These are phyloP conservation scores for Soucietia sequanensis DNA, from an alignment of 805 yeast genomes.

Conservation along the genomic window DNA sequence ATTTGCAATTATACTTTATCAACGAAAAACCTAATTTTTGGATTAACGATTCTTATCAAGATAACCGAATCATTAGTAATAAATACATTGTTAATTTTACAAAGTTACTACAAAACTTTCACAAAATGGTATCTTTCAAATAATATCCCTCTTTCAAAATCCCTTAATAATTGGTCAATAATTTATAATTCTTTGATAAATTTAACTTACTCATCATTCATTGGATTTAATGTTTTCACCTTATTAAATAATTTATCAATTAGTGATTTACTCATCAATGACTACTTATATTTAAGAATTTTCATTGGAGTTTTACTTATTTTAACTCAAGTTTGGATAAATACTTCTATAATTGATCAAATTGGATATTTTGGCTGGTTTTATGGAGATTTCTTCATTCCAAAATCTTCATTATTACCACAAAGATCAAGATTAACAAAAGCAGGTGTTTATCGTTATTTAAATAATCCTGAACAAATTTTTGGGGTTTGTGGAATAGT, in stretches of 20 bases:
- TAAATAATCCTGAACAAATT: slow-evolving; percentile 79
- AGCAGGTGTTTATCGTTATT: slow-evolving; percentile 78
- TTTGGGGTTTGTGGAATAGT: slow-evolving; percentile 77
- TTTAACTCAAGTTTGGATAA: slow-evolving; percentile 65
- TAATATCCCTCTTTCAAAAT: slow-evolving; percentile 62
- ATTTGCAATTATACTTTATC: slow-evolving; percentile 4
- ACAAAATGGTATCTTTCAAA: slow-evolving; percentile 63
- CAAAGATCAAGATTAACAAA: slow-evolving; percentile 56
- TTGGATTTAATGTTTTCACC: slow-evolving; percentile 37
- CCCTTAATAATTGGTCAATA: slow-evolving; percentile 72
- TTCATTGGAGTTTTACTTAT: slow-evolving; percentile 59
- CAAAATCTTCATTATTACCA: slow-evolving; percentile 37
- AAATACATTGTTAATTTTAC: slow-evolving; percentile 52
- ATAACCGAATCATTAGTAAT: slow-evolving; percentile 50
- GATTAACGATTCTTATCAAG: slow-evolving; percentile 47
- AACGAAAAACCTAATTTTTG: slow-evolving; percentile 31
- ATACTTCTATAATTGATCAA: slow-evolving; percentile 62
- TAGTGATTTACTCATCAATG: slow-evolving; percentile 18
- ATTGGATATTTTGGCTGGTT: slow-evolving; percentile 90
- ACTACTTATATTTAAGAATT: slow-evolving; percentile 50
- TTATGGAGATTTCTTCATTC: slow-evolving; percentile 79
- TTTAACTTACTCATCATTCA: slow-evolving; percentile 55
- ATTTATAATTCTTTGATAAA: slow-evolving; percentile 52
- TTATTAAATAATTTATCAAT: slow-evolving; percentile 11
- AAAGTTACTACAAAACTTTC: slow-evolving; percentile 60